Base-by-base conservation (phyloP, 768 basidiomycete genomes). In the Collybia sp. region DNA sequence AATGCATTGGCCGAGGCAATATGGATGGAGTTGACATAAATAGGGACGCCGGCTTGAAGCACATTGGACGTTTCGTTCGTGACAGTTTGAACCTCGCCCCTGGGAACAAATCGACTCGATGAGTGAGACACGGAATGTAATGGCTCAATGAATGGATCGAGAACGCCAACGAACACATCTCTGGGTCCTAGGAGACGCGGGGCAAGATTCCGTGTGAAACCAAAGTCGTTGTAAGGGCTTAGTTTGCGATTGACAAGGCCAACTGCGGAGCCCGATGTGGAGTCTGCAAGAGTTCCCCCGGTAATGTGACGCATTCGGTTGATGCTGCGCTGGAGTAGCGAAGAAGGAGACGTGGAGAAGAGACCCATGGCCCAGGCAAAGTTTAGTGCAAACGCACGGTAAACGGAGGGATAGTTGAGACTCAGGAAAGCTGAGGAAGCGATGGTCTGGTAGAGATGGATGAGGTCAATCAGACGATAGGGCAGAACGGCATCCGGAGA, bases 301-400 rank as follows among this genome's bases (percentile, higher is more conserved):
- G 94, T 97, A 38, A 76, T 69, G 49, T 82, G 76, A 6, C 94
- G 83, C 84, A 95, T 86, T 53, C 67, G 72, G 57, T 90, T 81
- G 56, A 97, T 93, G 15, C 89, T 80, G 17, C 63, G 59, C 56
- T 97, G 90, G 42, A 96, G 70, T 12, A 74, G 65, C 11, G 82
- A 81, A 10, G 69, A 62, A 1, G 74, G 55, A 1, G 79, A 76
- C 5, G 68, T 49, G 16, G 76, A 63, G 46, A 91, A 77, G 11
- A 97, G 66, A 0, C 91, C 90, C 58, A 95, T 64, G 0, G 88
- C 76, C 93, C 93, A 97, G 0, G 84, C 79, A 53, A 95, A 96
- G 58, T 97, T 97, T 58, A 84, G 72, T 2, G 87, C 73, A 55
- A 83, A 97, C 17, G 85, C 77, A 43, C 82, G 76, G 64, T 93